Evolutionary conservation across 306 rosid genomes (phyloP).

Genomic region (Lathyrus tuberosus): DNA sequence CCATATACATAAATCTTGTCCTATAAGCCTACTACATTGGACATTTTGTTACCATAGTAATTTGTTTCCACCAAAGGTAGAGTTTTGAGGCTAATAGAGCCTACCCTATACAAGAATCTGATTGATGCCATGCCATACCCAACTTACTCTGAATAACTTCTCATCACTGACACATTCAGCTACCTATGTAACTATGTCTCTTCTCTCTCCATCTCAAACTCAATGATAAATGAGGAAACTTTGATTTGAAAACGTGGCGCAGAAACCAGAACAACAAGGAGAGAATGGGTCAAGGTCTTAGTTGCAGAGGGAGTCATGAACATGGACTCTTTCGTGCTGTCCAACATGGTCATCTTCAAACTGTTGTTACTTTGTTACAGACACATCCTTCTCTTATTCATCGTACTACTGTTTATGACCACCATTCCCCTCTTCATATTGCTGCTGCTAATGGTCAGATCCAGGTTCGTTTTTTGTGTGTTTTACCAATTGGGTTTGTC

Average conservation of each 20-base stretch:
- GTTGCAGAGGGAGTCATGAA: slow-evolving; percentile 74
- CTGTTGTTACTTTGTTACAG: slow-evolving; percentile 53
- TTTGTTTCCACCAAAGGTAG: slow-evolving; percentile 18
- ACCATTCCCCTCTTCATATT: slow-evolving; percentile 83
- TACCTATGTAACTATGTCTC: slow-evolving; percentile 20
- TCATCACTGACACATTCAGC: slow-evolving; percentile 65
- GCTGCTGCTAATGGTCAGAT: slow-evolving; percentile 98
- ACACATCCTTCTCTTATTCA: slow-evolving; percentile 58
- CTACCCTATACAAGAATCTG: slow-evolving; percentile 50
- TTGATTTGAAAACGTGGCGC: slow-evolving; percentile 47
- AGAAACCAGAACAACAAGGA: not conserved
- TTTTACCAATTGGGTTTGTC: not conserved
- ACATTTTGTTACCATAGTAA: not conserved
- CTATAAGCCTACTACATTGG: not conserved
- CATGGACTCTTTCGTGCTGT: slow-evolving; percentile 82
- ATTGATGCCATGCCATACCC: slow-evolving; percentile 65
- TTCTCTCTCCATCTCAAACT: slow-evolving; percentile 14
- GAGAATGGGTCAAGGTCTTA: slow-evolving; percentile 90
- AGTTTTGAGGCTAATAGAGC: not conserved
- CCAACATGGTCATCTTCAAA: slow-evolving; percentile 65
- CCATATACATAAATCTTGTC: not conserved
- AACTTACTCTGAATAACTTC: slow-evolving; percentile 37
- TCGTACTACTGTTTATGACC: slow-evolving; percentile 77
- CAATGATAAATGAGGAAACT: slow-evolving; percentile 51
- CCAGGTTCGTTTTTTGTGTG: slow-evolving; percentile 42